These are phyloP conservation scores for Ichthyophonus hoferi DNA, from an alignment of 208 protist species.

Conservation along the genomic window DNA sequence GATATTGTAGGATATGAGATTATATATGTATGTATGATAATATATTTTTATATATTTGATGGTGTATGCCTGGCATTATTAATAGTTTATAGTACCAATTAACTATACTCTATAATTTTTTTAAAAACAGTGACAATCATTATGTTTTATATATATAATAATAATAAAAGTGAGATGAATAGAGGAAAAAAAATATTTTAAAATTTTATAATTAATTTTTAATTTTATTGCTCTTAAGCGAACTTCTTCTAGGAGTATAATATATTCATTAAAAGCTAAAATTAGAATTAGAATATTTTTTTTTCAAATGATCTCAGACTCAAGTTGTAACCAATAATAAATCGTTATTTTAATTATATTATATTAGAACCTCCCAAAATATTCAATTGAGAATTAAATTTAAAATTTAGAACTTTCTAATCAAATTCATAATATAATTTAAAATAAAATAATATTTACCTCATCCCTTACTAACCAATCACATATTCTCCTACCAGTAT, in stretches of 20 bases:
- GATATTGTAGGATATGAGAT: background rate
- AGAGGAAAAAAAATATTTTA: too few species aligned
- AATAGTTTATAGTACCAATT: background rate
- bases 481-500: too few species aligned
- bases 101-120: background rate
- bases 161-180: too few species aligned
- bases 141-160: too few species aligned
- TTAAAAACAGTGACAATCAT: too few species aligned
- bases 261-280: too few species aligned
- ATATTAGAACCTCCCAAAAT: background rate
- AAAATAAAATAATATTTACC: background rate
- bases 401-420: background rate
- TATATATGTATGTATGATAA: background rate
- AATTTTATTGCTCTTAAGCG: too few species aligned
- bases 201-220: too few species aligned
- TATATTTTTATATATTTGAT: background rate
- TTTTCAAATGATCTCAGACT: too few species aligned
- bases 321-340: background rate
- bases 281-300: too few species aligned
- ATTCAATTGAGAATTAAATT: background rate
- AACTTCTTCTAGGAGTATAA: too few species aligned
- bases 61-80: background rate
- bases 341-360: background rate
- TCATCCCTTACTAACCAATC: too few species aligned
- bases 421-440: background rate